A percentile compares a stretch with the other conserved stretches of the same genome.
These are phyloP conservation scores for Ambispora gerdemannii DNA, from an alignment of 192 early-diverging fungal species.

Conservation along the genomic window DNA sequence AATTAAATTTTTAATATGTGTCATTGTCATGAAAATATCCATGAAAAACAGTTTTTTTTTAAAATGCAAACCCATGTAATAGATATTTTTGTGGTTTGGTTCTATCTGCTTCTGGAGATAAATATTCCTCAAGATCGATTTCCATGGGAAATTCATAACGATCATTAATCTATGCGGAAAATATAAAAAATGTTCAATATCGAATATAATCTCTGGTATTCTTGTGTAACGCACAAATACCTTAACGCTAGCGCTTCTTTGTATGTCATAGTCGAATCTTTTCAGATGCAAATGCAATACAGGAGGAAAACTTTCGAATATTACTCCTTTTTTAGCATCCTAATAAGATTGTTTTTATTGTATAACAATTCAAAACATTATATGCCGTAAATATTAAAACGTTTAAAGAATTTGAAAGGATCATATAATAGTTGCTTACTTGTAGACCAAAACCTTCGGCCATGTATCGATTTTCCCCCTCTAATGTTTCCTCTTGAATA, in stretches of 20 bases:
- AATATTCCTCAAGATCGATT: constrained; percentile 83
- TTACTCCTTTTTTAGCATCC: constrained; percentile 95
- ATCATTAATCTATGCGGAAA: constrained; percentile 71
- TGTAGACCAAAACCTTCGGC: constrained; percentile 95
- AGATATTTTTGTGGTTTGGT: constrained; percentile 70
- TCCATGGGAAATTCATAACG: constrained; percentile 90
- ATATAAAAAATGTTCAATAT: neutral
- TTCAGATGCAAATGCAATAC: constrained; percentile 96
- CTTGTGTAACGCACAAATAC: constrained; percentile 34
- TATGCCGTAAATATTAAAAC: no score
- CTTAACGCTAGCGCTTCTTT: constrained; percentile 86
- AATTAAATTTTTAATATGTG: neutral
- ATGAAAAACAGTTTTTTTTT: neutral
- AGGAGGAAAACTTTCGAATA: constrained; percentile 89
- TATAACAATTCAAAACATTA: no score
- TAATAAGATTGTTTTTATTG: constrained; percentile 25
- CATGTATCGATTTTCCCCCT: constrained; percentile 95
- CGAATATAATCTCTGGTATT: neutral
- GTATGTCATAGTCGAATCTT: constrained; percentile 96
- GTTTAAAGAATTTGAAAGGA: no score
- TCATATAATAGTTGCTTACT: no score
- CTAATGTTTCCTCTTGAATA: constrained; percentile 84
- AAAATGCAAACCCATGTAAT: constrained; percentile 70
- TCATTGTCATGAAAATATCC: neutral
- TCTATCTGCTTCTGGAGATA: constrained; percentile 63